Percentiles rank a stretch among this genome's conserved stretches.
phyloP scores from a whole-genome alignment of 116 monocot genomes.

The Phalaenopsis hybrid region DNA sequence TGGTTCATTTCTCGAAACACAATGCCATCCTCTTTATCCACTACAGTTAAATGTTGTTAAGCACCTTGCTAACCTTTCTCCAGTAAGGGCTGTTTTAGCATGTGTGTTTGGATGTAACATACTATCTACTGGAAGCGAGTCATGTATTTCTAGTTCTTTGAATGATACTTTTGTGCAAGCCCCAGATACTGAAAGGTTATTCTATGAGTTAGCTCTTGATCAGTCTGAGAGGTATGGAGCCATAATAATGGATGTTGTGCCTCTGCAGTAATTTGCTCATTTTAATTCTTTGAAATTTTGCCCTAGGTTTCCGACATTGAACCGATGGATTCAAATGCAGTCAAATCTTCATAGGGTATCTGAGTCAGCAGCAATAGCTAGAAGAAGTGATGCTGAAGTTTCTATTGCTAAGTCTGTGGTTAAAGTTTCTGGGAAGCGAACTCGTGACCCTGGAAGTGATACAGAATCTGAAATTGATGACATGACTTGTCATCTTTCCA shows the following conservation, averaged over 20 bases:
- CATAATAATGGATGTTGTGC: not conserved
- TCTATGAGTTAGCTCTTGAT: constrained; percentile 93
- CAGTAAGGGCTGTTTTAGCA: constrained; percentile 91
- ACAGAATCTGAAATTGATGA: constrained; percentile 78
- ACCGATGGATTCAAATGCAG: constrained; percentile 98
- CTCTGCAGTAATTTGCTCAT: not conserved
- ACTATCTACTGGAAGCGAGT: constrained; percentile 41
- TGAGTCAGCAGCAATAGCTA: constrained; percentile 49
- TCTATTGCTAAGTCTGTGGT: constrained; percentile 22
- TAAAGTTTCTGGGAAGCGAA: constrained; percentile 55
- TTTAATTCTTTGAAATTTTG: not conserved
- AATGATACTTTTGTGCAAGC: constrained; percentile 37
- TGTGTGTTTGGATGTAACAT: constrained; percentile 90
- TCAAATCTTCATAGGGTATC: constrained; percentile 91
- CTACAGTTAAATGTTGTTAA: constrained; percentile 80
- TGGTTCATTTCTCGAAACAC: constrained; percentile 26
- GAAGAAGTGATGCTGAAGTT: constrained; percentile 26
- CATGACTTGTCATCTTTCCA: constrained; percentile 19
- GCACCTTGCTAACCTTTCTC: constrained; percentile 78
- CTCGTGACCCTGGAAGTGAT: constrained; percentile 71
- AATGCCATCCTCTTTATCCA: constrained; percentile 52
- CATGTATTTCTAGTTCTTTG: constrained; percentile 27
- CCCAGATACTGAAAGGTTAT: constrained; percentile 65
- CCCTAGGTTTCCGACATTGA: constrained; percentile 83
- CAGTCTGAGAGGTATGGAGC: constrained; percentile 76